Base-by-base conservation (phyloP, 129 eudicot genomes). In the Flaveria bidentis region DNA sequence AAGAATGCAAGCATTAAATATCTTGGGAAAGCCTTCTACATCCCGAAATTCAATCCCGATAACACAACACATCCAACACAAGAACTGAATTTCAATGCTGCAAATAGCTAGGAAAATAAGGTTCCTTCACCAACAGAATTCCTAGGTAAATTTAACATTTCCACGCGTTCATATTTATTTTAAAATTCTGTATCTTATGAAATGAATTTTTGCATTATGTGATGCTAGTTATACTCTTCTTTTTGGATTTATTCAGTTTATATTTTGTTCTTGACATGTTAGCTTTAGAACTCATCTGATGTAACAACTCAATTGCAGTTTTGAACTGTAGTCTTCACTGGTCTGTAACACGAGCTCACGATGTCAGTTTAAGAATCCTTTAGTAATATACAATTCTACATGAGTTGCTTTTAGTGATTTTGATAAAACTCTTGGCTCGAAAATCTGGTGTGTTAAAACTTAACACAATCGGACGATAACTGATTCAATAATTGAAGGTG, bases 1-100 rank as follows among this genome's bases (percentile, higher is more conserved):
- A n/a, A 77, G 92, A 50, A 79, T 84, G 92, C 85, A 85, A 76
- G 74, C 80, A 7, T 77, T 87, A 50, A 85, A 89, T 63, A 76
- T 92, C 49, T 77, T 92, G 82, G 87, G 81, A 23, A 91, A 87
- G 76, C 70, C 96, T 75, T 57, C 78, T 20, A 36, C 81, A 45
- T 20, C 78, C 47, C 77, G 75, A 67, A 69, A 69, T 68, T 55
- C 78, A n/a, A 22, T 64, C 42, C 83, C 74, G 47, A 61, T 71
- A 45, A 74, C 78, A 75, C 86, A 80, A 77, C 81, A 56, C 62
- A 18, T 20, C 63, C 77, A 67, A 17, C 49, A 79, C 60, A 86
- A 85, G 78, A 82, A 81, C 73, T 85, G 86, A 88, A 76, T 61
- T 70, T 28, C 16, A 47, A 57, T 57, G 76, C 66, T 49, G 66